Evolutionary conservation across 257 asterid genomes (phyloP), one percentile per base, ranked within the genome.

Genomic region (Linaria vulgaris): DNA sequence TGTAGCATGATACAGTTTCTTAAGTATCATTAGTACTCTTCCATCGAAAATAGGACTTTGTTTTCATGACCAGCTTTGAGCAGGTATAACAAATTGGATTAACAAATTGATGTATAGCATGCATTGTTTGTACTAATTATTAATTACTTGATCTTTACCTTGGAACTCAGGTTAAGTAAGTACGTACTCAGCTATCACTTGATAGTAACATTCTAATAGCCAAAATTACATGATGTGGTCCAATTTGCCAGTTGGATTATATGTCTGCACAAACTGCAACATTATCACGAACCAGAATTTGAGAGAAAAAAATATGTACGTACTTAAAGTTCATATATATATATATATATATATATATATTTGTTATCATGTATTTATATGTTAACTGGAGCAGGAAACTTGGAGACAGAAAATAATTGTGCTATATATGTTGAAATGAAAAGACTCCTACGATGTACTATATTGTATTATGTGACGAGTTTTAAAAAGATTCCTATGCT

Each of bases 181-280:
- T 58, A n/a, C n/a, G n/a, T n/a, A n/a, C n/a, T n/a, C n/a, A 60
- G 56, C 53, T 30, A 38, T 76, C 79, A 68, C 20, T 66, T 64
- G 87, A 81, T 73, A 64, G 80, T 53, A 55, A 77, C 82, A 58
- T 65, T 56, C 81, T 50, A 48, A 13, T 50, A 23, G 46, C 46
- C 25, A 57, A 61, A 47, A 44, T 20, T 10, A 44, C 11, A 17
- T 12, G 64, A 7, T 2, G 81, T 76, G 80, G 82, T 74, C 78
- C 83, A 69, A 25, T 37, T 55, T 34, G 19, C 27, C 12, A 55
- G 9, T n/a, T 64, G 41, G 48, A 3, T 19, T 55, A 46, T 52
- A 14, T 34, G 25, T 38, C 64, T 47, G 55, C 55, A 25, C 38
- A 70, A 64, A 44, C 75, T 69, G 73, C 69, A 52, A 39, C 47